Evolutionary conservation across 148 eudicot genomes (phyloP).

Genomic region (Heliamphora exappendiculata): DNA sequence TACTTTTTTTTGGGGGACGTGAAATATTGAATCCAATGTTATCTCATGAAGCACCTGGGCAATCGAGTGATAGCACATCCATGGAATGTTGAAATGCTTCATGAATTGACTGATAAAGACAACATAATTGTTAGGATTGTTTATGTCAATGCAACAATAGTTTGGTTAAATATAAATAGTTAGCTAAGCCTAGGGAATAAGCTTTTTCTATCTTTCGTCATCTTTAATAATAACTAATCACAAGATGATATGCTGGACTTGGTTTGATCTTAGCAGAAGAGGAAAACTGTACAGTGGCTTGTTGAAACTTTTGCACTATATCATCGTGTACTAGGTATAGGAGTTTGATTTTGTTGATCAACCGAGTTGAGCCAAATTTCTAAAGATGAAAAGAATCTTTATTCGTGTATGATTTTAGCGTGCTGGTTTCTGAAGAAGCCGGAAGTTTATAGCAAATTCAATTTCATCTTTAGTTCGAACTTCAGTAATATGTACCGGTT

Average conservation of each 20-base stretch:
- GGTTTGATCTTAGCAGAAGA: not conserved
- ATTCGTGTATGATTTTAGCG: not conserved
- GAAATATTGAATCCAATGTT: slow-evolving; percentile 1
- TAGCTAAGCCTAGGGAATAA: too few relatives aligned
- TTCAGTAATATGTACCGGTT: too few relatives aligned
- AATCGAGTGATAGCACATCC: not conserved
- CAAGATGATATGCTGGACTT: not conserved
- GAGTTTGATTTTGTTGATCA: not conserved
- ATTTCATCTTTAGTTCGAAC: not conserved
- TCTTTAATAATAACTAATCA: not conserved
- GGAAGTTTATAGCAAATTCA: not conserved
- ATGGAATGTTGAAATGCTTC: not conserved
- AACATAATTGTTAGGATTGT: too few relatives aligned
- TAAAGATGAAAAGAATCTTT: not conserved
- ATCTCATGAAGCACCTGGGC: not conserved
- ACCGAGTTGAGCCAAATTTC: not conserved
- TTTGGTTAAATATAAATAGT: too few relatives aligned
- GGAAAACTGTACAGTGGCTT: not conserved
- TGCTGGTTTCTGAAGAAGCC: not conserved
- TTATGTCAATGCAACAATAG: too few relatives aligned
- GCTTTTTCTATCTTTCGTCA: too few relatives aligned
- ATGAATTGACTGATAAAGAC: not conserved
- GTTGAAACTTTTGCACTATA: not conserved
- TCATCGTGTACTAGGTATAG: not conserved
- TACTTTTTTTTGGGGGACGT: not conserved